Base-by-base conservation (phyloP, 192 early-diverging fungal genomes). In the Mortierella claussenii region DNA sequence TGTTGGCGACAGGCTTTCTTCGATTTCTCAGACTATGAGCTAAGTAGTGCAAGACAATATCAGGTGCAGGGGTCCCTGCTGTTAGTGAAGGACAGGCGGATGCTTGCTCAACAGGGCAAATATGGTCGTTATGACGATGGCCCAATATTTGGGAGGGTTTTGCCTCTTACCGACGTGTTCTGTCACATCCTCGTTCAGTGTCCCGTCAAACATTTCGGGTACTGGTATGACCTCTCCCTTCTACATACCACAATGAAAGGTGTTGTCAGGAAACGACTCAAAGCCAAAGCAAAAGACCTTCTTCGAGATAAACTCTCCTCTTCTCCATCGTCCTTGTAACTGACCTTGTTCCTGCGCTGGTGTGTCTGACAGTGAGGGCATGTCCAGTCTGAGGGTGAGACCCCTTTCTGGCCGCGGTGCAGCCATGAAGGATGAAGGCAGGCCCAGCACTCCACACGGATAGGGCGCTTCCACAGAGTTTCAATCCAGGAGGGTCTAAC, bases 161-260 rank as follows among this genome's bases (percentile, higher is more conserved):
- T n/a, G n/a, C 10, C 28, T 24, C 58, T 45, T 67, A 76, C 73
- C 33, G 28, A 76, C 55, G 4, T 37, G 50, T 4, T 61, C 53
- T 13, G 59, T 32, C 5, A 47, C 54, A 23, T 76, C 73, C 27
- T 55, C 46, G 32, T 76, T 76, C 47, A 76, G n/a, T 3, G 63
- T 28, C 12, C 51, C 46, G 17, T 76, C 73, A 42, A 44, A 76
- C 73, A 76, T 76, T 45, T 76, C 73, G 2, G 73, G 73, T 9
- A 76, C 57, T 18, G 73, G 65, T 28, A 60, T n/a, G 15, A 76
- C 60, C 7, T 66, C 57, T 20, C 73, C 73, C 32, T 76, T 53
- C 73, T 76, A 67, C 12, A 37, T n/a, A n/a, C n/a, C n/a, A n/a
- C n/a, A n/a, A n/a, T n/a, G n/a, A n/a, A n/a, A n/a, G n/a, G n/a